A percentile compares a stretch with the other conserved stretches of the same genome.
Evolutionary conservation across 148 eudicot genomes (phyloP).

Genomic region (Vaccinium myrtillus): DNA sequence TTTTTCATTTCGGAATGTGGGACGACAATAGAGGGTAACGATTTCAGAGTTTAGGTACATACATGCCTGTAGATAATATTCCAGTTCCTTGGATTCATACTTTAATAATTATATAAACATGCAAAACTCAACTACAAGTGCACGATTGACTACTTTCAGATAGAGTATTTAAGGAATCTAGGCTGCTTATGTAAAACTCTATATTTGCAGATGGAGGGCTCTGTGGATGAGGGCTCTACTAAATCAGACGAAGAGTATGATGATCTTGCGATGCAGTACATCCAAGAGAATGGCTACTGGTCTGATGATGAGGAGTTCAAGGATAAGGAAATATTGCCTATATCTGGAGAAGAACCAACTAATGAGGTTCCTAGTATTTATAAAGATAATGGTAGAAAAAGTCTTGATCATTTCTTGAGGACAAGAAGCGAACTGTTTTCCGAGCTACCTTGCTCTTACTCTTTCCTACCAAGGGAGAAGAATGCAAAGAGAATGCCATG

Average conservation of each 20-base stretch:
- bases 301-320: conserved; percentile 41
- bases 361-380: conserved; percentile 5
- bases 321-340: conserved; percentile 10
- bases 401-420: conserved; percentile 49
- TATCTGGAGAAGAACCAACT: conserved; percentile 22
- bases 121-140: neutral
- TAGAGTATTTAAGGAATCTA: neutral
- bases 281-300: conserved; percentile 53
- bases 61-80: neutral
- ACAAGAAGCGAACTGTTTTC: conserved; percentile 42
- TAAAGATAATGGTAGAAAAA: conserved; percentile 36
- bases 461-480: conserved; percentile 37
- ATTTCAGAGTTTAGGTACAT: neutral
- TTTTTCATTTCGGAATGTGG: neutral
- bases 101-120: neutral
- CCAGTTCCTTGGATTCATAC: neutral
- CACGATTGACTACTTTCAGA: neutral
- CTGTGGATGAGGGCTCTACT: conserved; percentile 88
- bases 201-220: conserved; percentile 75
- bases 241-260: conserved; percentile 93
- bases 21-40: neutral
- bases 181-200: neutral
- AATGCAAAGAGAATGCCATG: conserved; percentile 33
- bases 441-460: conserved; percentile 27
- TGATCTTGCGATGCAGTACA: conserved; percentile 85